Base-by-base conservation (phyloP, 2,329 filamentous ascomycete species). In the Biscogniauxia mediterranea region DNA sequence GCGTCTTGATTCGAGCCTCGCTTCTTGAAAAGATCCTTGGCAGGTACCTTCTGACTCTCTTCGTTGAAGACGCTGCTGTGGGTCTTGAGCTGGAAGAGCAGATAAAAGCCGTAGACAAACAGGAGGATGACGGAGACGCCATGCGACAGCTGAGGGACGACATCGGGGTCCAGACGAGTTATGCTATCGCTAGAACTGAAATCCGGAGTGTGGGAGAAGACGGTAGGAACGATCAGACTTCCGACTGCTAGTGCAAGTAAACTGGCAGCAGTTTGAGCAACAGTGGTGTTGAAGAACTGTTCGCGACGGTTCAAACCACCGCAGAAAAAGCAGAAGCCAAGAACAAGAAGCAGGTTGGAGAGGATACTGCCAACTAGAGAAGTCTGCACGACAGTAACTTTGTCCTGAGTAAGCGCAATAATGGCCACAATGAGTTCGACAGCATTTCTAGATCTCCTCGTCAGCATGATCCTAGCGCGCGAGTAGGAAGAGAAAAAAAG, bases 271-370 rank as follows among this genome's bases (percentile, higher is more conserved):
- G 93, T 97, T 75, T 97, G 93, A 0, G 93, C 93, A 6, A 97
- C 93, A 0, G 91, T 94, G 38, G 90, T 87, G 79, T 97, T 97
- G 84, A 97, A 98, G 75, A 86, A 89, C 74, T 97, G 94, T 73
- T 96, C 90, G 26, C 85, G 72, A 26, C 93, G 86, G 61, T 90
- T 88, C 68, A 96, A 75, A 3, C 92, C 92, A 55, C 92, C 93
- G 63, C 91, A 89, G 79, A 96, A 95, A 81, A 96, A 97, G 74
- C 89, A 95, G 87, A 93, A 96, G 59, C 92, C 93, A 81, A 97
- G 80, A 56, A 97, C 92, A 15, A 97, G 85, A 3, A 97, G 84
- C 61, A 98, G 77, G 73, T 97, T 97, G 51, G 93, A 97, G 21
- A 97, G 81, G 74, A 97, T 96, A 75, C 89, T 93, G 59, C 93